phyloP scores from a whole-genome alignment of 805 yeast species.

The Middelhovenomyces tepae region DNA sequence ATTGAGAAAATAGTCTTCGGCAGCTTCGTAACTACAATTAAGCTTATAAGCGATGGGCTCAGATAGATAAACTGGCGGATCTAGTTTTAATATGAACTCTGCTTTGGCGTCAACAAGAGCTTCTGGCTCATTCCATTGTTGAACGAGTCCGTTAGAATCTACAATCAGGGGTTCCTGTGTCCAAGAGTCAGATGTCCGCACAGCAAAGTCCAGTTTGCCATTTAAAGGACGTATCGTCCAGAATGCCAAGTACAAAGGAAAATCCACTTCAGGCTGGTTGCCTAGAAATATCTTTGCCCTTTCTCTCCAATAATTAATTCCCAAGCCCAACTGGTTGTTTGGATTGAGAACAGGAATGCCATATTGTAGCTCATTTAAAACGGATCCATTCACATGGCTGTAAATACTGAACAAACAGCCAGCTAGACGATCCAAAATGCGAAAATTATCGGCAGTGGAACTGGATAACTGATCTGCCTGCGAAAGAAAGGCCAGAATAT shows the following conservation, averaged over 20 bases:
- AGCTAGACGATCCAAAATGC: constrained; percentile 24
- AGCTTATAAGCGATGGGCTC: constrained; percentile 11
- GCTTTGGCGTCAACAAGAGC: constrained; percentile 21
- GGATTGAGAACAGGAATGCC: constrained; percentile 27
- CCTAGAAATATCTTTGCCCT: no score
- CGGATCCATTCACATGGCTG: constrained; percentile 4
- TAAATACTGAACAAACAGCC: constrained; percentile 20
- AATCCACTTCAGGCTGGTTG: no score
- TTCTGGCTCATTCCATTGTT: constrained; percentile 12
- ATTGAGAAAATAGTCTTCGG: constrained; percentile 8
- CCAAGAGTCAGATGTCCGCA: no score
- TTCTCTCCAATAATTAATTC: constrained; percentile 24
- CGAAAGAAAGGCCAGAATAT: constrained; percentile 25
- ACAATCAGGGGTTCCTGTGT: background rate
- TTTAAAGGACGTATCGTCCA: no score
- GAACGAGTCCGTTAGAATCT: background rate
- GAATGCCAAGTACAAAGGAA: no score
- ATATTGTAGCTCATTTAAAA: constrained; percentile 11
- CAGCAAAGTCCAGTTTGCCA: no score
- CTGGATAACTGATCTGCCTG: constrained; percentile 28
- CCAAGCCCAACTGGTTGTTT: constrained; percentile 24
- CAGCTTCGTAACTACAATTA: background rate
- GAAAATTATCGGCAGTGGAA: constrained; percentile 28
- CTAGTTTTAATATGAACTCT: constrained; percentile 25
- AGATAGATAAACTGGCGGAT: constrained; percentile 28